Evolutionary conservation across 2,329 filamentous ascomycete genomes (phyloP), one percentile per base, ranked within the genome.

Genomic region (Nakataea oryzae): DNA sequence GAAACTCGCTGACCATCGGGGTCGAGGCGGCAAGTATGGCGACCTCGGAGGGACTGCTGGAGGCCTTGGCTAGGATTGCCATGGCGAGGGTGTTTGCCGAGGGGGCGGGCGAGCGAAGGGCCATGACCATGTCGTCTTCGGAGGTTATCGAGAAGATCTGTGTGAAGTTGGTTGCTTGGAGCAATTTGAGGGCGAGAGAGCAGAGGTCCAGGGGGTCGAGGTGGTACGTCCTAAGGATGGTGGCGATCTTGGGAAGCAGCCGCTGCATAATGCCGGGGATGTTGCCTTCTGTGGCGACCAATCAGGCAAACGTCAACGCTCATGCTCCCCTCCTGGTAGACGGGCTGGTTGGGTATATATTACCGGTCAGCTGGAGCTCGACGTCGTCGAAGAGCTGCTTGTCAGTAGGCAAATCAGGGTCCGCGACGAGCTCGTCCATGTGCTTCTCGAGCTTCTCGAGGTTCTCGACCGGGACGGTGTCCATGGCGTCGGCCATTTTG

Each of bases 11-110:
- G 29, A 86, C 68, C 13, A 86, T 67, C 3, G 73, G 72, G 54
- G 79, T 77, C 70, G 84, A 76, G 54, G 74, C 74, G 57, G 78
- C 79, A 6, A 87, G 71, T 41, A 81, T 77, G 50, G 78, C 76
- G 34, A 78, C 78, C 59, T 85, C 80, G 60, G 74, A 70, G 14
- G 81, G 77, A 3, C 74, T 74, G 21, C 71, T 69, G 27, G 80
- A 73, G 4, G 82, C 84, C 67, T 86, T 87, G 64, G 81, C 74
- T 30, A 87, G 68, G 61, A 87, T 75, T 61, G 78, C 72, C 66
- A 87, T 76, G 67, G 79, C 84, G 28, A 87, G 79, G 21, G 85
- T 73, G 68, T 84, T 85, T 32, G 81, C 82, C 2, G 82, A 80
- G 0, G 83, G 77, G 0, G 82, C 75, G 1, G 81, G 78, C 1